Percentiles rank a stretch among this genome's conserved stretches.
These are phyloP conservation scores for Urochloa ruziziensis DNA, from an alignment of 176 grass and related monocot genomes.

Conservation along the genomic window DNA sequence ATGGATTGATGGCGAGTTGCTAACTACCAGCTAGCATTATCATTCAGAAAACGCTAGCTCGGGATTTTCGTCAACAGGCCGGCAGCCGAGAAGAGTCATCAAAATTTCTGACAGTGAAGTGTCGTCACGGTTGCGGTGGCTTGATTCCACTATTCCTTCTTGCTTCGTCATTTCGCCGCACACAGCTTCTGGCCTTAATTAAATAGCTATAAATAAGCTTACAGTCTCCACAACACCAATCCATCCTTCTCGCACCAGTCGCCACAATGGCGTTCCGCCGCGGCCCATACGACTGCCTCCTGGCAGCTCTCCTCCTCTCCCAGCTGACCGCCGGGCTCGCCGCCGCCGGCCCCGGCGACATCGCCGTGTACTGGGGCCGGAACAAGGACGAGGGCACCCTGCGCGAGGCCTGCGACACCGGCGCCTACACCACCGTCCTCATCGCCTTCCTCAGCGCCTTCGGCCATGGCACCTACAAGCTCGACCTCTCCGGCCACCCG, in stretches of 20 bases:
- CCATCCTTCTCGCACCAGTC: neutral
- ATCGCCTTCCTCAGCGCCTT: conserved; percentile 13
- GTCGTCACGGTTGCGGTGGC: too few species aligned
- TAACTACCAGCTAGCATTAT: too few species aligned
- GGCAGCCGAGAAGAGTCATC: too few species aligned
- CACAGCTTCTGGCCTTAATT: too few species aligned
- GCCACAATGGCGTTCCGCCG: neutral
- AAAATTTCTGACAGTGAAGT: too few species aligned
- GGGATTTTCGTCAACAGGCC: too few species aligned
- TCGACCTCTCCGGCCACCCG: conserved; percentile 9
- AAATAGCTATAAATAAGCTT: neutral
- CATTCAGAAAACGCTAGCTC: too few species aligned
- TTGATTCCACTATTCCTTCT: too few species aligned
- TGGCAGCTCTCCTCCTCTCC: neutral
- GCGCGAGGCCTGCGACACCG: neutral
- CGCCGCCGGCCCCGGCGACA: neutral
- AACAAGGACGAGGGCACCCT: conserved; percentile 10
- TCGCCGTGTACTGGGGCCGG: conserved; percentile 9
- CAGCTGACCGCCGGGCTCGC: too few species aligned
- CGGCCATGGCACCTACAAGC: neutral
- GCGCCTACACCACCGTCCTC: conserved; percentile 22
- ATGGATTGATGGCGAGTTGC: too few species aligned
- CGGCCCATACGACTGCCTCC: too few species aligned
- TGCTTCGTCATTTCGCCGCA: too few species aligned
- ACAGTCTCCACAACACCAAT: neutral